Conservation (phyloP, 2,329 filamentous ascomycete species). For the Colletotrichum tropicale region DNA sequence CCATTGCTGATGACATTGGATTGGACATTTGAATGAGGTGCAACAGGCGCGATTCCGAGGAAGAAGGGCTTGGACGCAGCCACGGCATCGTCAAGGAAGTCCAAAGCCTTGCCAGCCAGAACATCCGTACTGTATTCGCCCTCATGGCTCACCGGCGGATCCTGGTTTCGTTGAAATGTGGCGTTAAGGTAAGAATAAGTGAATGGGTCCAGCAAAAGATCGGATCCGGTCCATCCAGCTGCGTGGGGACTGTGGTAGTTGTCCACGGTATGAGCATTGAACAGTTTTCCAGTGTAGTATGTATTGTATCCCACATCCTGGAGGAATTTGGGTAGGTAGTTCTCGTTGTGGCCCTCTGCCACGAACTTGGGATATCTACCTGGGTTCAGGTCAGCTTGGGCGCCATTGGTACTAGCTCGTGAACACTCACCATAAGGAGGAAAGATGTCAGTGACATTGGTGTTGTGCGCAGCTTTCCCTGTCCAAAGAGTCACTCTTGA, state of each 20-base stretch:
- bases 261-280: conserved; percentile 50
- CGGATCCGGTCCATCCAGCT: conserved; percentile 59
- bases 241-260: conserved; percentile 56
- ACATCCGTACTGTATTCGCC: conserved; percentile 55
- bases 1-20: conserved; percentile 6
- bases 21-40: conserved; percentile 64
- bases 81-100: conserved; percentile 65
- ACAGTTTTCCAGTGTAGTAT: conserved; percentile 58
- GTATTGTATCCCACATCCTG: conserved; percentile 55
- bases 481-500: conserved; percentile 65
- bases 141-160: conserved; percentile 40
- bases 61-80: conserved; percentile 65
- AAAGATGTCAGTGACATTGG: conserved; percentile 65
- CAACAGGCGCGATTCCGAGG: conserved; percentile 67
- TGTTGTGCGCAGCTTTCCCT: conserved; percentile 71
- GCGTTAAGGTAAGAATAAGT: conserved; percentile 73
- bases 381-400: conserved; percentile 16
- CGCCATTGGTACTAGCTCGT: neutral
- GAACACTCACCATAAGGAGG: conserved; percentile 39
- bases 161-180: conserved; percentile 64
- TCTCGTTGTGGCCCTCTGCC: conserved; percentile 49
- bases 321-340: conserved; percentile 55
- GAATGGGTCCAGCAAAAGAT: conserved; percentile 64
- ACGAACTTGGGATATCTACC: conserved; percentile 53
- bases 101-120: conserved; percentile 61